Base-by-base conservation (phyloP, 805 yeast genomes). In the Kluyveromyces siamensis region DNA sequence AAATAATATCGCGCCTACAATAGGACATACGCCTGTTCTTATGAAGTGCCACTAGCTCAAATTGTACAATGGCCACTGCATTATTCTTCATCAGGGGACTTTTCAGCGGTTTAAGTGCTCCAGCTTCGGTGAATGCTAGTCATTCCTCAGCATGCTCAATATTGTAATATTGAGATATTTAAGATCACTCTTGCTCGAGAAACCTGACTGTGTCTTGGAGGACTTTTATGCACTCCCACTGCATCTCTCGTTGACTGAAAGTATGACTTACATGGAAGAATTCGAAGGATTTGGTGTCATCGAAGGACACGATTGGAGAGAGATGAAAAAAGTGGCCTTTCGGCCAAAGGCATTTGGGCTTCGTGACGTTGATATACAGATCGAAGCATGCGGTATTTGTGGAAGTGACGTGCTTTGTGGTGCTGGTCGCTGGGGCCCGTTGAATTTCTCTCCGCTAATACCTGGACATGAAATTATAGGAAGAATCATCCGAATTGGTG, bases 391-490 rank as follows among this genome's bases (percentile, higher is more conserved):
- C 62, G 82, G 82, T 53, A 64, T 80, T 8, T 80, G 85, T 66
- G 85, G 84, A 17, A 71, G 77, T 40, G 84, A 80, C 25, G n/a
- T 39, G 37, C 45, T 46, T 33, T 49, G 49, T 35, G 16, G 43
- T 38, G 39, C 48, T 40, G 44, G 48, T 17, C 37, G 37, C 14
- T 49, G 45, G 40, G 52, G 52, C 8, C 48, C 49, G 39, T 6
- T 16, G 16, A 21, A 21, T 21, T 36, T 36, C 38, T 19, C 25
- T 16, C 38, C 75, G 13, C 74, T 69, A 57, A 67, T 73, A 50
- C 81, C 76, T 18, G 86, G 86, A 27, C 86, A 80, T 63, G 86
- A 80, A 59, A 73, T 80, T 54, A 66, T 80, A 37, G 85, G 84
- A 17, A 68, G 62, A 40, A 80, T 80, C 35, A 67, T 75, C 18